Evolutionary conservation across 352 stramenopile genomes (phyloP), one percentile per base, ranked within the genome.

Genomic region (Vaucheria bursata): DNA sequence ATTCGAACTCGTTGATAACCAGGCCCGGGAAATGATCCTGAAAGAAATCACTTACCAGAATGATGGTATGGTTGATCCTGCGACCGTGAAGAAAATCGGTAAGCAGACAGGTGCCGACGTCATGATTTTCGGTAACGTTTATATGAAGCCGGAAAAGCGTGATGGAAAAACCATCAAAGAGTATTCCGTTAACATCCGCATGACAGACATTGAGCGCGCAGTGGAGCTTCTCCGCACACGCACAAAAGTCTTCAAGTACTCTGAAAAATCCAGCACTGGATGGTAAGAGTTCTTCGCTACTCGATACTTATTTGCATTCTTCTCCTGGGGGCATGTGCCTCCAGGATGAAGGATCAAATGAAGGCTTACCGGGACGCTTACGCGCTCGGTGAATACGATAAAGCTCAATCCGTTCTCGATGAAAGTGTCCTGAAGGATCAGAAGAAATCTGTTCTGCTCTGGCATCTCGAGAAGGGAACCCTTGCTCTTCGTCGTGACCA

Each of bases 121-220:
- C 12, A 59, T 59, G 45, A 59, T 59, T 25, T 59, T 59, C 45
- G 45, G 45, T 59, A 59, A 59, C 45, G 45, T 59, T 18, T 59
- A 59, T 25, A 59, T 59, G 45, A 59, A 59, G 25, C 45, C 45
- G 25, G 45, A 59, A 25, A 59, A 59, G 25, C 45, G 45, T 59
- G 45, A 59, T 59, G 45, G 45, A 18, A 59, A 59, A 59, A 59
- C 45, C 45, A 59, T 59, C 45, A 59, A 59, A 59, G 45, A 59
- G 25, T 59, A 59, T 25, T 59, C 45, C 25, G 45, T 59, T 18
- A 59, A 59, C 45, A 18, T 59, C 25, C 45, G 45, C 45, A 59
- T 59, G 45, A 59, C 45, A 18, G 45, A 59, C 45, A 25, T 59
- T 18, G 45, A 59, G 25, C 18, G 25, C 18, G 45, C 45, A 18